These are phyloP conservation scores for Kalmusia sp. DNA, from an alignment of 2,329 filamentous ascomycete species.

Conservation along the genomic window DNA sequence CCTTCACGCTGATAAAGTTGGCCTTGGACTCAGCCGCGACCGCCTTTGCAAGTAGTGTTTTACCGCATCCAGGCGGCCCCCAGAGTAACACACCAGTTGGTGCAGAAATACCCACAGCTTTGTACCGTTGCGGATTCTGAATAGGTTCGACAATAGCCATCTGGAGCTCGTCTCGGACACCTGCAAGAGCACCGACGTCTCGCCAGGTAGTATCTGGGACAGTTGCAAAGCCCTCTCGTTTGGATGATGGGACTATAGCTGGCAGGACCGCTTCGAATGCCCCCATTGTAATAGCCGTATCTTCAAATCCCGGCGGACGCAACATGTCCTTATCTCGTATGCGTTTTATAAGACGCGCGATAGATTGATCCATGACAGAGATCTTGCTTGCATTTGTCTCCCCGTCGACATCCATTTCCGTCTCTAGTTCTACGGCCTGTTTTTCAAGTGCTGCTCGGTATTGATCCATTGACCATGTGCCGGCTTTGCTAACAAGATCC, in stretches of 20 bases:
- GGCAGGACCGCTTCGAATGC: conserved; percentile 79
- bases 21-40: conserved; percentile 95
- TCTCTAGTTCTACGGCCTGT: conserved; percentile 41
- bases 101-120: conserved; percentile 76
- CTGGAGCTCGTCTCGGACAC: conserved; percentile 81
- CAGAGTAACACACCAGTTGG: conserved; percentile 91
- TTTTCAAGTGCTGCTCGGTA: conserved; percentile 61
- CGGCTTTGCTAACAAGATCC: conserved; percentile 71
- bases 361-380: conserved; percentile 34
- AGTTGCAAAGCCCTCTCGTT: conserved; percentile 92
- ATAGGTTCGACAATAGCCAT: conserved; percentile 92
- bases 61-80: conserved; percentile 96
- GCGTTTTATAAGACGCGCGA: conserved; percentile 59
- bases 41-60: conserved; percentile 94
- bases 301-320: conserved; percentile 61
- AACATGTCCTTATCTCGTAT: conserved; percentile 55
- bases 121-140: conserved; percentile 78
- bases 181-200: conserved; percentile 83
- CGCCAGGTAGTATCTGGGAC: conserved; percentile 93
- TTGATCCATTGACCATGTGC: conserved; percentile 68
- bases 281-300: conserved; percentile 66
- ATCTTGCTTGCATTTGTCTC: conserved; percentile 14
- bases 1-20: conserved; percentile 98
- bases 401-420: conserved; percentile 62
- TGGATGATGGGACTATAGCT: conserved; percentile 78